Evolutionary conservation across 176 grass and related monocot genomes (phyloP).

Genomic region (Hordeum marinum): DNA sequence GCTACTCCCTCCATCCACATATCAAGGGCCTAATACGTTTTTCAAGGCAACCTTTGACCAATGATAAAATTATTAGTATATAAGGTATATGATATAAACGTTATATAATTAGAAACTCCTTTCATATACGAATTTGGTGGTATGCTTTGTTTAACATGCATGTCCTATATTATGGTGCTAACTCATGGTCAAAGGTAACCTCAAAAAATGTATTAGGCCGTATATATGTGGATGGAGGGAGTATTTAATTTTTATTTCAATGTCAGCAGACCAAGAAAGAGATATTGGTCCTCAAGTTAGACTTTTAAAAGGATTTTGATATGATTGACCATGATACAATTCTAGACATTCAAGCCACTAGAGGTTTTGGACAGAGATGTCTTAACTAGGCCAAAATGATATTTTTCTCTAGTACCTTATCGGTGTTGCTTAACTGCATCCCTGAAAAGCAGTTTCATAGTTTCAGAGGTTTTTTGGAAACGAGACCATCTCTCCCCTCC

Average conservation of each 20-base stretch:
- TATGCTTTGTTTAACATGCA: no score
- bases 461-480: neutral
- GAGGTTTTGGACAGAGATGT: neutral
- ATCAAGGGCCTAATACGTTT: no score
- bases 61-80: no score
- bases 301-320: neutral
- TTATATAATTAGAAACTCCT: no score
- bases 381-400: neutral
- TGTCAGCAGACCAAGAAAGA: neutral
- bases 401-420: neutral
- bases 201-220: no score
- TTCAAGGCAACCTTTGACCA: no score
- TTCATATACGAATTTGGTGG: no score
- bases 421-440: neutral
- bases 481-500: neutral
- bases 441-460: neutral
- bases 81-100: no score
- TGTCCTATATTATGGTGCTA: no score
- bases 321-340: neutral
- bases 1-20: no score
- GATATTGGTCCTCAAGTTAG: neutral
- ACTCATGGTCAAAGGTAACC: no score
- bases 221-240: no score
- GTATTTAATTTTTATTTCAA: neutral
- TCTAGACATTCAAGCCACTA: neutral